Percentiles rank a stretch among this genome's conserved stretches.
Conservation (phyloP, 495 filamentous ascomycete species). For the Cudoniella acicularis region DNA sequence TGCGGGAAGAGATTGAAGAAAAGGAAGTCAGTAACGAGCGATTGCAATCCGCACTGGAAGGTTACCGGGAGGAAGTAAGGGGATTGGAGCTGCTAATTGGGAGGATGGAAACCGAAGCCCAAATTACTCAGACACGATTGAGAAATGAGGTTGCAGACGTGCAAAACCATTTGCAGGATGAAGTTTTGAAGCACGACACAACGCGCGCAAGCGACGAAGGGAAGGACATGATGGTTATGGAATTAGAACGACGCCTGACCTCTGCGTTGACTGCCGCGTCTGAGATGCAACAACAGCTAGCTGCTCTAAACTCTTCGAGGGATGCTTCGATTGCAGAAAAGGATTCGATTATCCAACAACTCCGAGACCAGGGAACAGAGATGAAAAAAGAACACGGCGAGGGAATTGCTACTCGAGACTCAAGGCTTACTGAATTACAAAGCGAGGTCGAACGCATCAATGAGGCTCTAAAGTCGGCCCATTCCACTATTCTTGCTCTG, state of each 20-base stretch:
- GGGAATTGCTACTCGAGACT: conserved; percentile 40
- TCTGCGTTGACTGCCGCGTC: conserved; percentile 3
- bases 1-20: conserved; percentile 51
- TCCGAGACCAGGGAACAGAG: conserved; percentile 1
- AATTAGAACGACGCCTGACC: conserved; percentile 32
- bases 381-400: conserved; percentile 32
- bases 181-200: conserved; percentile 28
- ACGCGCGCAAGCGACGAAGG: conserved; percentile 15
- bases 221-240: conserved; percentile 28
- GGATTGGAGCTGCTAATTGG: conserved; percentile 59
- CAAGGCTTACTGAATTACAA: conserved; percentile 37
- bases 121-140: conserved; percentile 28
- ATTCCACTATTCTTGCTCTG: conserved; percentile 33
- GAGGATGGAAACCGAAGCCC: conserved; percentile 54
- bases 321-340: conserved; percentile 8
- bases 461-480: conserved; percentile 32
- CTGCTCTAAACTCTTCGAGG: background rate
- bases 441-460: conserved; percentile 35
- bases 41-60: conserved; percentile 56
- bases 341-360: conserved; percentile 4
- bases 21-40: conserved; percentile 55
- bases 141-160: conserved; percentile 26
- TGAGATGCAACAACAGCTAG: conserved; percentile 16
- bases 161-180: conserved; percentile 27
- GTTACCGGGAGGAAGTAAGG: conserved; percentile 61